These are phyloP conservation scores for Talaromyces stipitatus DNA, from an alignment of 495 filamentous ascomycete species.

Conservation along the genomic window DNA sequence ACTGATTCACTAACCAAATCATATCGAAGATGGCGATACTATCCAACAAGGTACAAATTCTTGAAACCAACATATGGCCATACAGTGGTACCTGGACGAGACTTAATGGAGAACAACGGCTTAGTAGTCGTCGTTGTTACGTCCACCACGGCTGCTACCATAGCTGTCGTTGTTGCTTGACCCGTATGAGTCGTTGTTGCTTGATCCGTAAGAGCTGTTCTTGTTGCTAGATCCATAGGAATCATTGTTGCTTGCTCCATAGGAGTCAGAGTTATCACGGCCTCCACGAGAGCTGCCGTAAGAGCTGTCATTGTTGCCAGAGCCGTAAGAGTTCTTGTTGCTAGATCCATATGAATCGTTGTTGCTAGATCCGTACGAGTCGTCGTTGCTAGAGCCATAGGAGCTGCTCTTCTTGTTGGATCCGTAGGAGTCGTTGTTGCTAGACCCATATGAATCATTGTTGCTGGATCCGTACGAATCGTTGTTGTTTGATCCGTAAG, in stretches of 20 bases:
- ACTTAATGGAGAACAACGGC: no score
- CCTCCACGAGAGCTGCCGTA: not conserved
- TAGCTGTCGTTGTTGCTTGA: not conserved
- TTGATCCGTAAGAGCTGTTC: not conserved
- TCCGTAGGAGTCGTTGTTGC: not conserved
- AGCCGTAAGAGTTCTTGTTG: not conserved
- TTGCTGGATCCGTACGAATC: not conserved
- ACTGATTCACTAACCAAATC: not conserved
- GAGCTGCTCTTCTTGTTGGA: not conserved
- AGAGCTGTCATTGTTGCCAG: not conserved
- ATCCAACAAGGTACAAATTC: no score
- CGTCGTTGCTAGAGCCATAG: not conserved
- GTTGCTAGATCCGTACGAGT: not conserved
- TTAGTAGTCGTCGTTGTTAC: not conserved
- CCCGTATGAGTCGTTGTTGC: not conserved
- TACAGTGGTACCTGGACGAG: not conserved
- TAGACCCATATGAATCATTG: no score
- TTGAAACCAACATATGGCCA: not conserved
- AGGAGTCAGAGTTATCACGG: not conserved
- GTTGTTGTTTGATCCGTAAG: not conserved
- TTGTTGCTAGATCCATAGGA: not conserved
- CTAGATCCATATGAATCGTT: not conserved
- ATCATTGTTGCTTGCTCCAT: not conserved
- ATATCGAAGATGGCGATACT: no score
- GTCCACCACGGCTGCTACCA: not conserved